Evolutionary conservation across 805 yeast genomes (phyloP).

Genomic region (Kregervanrija fluxuum): DNA sequence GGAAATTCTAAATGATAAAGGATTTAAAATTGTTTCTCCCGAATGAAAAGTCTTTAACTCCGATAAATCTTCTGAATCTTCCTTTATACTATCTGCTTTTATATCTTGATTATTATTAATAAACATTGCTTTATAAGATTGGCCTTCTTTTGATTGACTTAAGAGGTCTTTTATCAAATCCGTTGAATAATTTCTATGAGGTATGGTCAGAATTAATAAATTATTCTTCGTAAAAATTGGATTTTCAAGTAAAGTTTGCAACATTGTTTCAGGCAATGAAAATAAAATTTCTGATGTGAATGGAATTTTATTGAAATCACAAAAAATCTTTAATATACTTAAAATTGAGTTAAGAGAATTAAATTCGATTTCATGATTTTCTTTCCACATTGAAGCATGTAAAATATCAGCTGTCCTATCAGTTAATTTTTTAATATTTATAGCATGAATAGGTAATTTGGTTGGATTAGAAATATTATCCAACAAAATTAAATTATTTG

Average conservation of each 20-base stretch:
- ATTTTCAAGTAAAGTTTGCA: conserved; percentile 18
- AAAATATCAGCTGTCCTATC: conserved; percentile 65
- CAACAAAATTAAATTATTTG: conserved; percentile 23
- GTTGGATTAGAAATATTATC: conserved; percentile 21
- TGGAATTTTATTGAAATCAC: conserved; percentile 23
- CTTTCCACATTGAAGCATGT: conserved; percentile 46
- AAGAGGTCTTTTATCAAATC: conserved; percentile 9
- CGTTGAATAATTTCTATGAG: conserved; percentile 15
- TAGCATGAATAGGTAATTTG: conserved; percentile 35
- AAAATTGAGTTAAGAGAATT: conserved; percentile 31
- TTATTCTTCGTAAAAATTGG: conserved; percentile 13
- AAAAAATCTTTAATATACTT: conserved; percentile 26
- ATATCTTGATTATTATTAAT: conserved; percentile 22
- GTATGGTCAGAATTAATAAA: conserved; percentile 19
- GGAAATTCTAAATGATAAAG: conserved; percentile 21
- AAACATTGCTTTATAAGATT: conserved; percentile 17
- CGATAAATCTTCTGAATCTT: not conserved
- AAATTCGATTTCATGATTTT: conserved; percentile 12
- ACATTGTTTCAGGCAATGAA: conserved; percentile 21
- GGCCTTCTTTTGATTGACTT: conserved; percentile 7
- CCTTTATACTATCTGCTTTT: not conserved
- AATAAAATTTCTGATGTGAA: conserved; percentile 27
- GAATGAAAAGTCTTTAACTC: conserved; percentile 10
- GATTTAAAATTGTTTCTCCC: conserved; percentile 21
- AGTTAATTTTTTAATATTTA: conserved; percentile 52